Percentiles rank a stretch among this genome's conserved stretches.
Conservation (phyloP, 2,329 filamentous ascomycete species). For the Paecilomyces sp. region DNA sequence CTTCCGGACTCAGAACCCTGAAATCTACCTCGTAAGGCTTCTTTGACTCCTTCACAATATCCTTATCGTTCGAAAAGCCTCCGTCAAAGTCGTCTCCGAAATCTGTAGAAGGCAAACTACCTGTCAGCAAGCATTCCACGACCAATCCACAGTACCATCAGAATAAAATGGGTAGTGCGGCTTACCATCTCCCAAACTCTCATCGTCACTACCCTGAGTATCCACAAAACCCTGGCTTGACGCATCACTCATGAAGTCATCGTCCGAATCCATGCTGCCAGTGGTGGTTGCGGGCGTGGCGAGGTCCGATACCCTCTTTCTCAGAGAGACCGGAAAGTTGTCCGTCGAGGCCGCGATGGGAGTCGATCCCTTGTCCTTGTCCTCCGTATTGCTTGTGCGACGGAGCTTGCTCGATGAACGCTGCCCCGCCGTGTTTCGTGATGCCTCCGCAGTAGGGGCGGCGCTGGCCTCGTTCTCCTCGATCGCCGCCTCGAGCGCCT, state of each 20-base stretch:
- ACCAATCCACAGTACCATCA: not conserved
- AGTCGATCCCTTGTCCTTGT: conserved; percentile 6
- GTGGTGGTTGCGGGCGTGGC: conserved; percentile 36
- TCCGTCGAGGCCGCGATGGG: conserved; percentile 6
- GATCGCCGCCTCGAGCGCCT: conserved; percentile 43
- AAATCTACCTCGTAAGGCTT: conserved; percentile 78
- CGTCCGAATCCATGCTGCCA: conserved; percentile 82
- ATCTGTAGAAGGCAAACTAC: conserved; percentile 29
- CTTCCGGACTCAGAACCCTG: conserved; percentile 69
- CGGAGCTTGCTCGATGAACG: conserved; percentile 18
- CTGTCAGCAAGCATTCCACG: conserved; percentile 3
- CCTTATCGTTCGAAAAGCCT: conserved; percentile 61
- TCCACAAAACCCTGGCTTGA: conserved; percentile 68
- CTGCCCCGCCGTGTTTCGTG: conserved; percentile 15
- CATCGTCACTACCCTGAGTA: conserved; percentile 66
- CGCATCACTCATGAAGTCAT: conserved; percentile 80
- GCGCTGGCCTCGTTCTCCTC: conserved; percentile 18
- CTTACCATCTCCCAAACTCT: conserved; percentile 37
- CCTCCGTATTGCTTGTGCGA: conserved; percentile 16
- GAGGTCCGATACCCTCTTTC: conserved; percentile 25
- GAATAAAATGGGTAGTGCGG: not conserved
- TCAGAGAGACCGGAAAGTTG: conserved; percentile 9
- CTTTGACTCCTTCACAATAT: conserved; percentile 63
- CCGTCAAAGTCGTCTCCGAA: conserved; percentile 53
- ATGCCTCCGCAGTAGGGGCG: conserved; percentile 15